Base-by-base conservation (phyloP, 345 rosid species). In the Anacardium occidentale region DNA sequence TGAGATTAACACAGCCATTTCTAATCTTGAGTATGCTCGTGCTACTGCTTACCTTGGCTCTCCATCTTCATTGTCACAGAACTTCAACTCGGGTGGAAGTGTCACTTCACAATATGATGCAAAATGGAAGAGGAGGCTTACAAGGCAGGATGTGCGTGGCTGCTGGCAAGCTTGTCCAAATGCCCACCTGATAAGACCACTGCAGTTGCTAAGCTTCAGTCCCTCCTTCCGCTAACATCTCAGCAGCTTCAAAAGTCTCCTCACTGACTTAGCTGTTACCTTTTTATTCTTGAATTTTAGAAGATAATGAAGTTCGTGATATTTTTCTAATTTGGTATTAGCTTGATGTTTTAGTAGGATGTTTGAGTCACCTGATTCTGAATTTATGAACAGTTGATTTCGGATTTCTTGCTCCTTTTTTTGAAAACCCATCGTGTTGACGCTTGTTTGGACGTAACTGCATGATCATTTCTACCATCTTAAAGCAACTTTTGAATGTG, bases 181-280 rank as follows among this genome's bases (percentile, higher is more conserved):
- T 80, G 83, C 56, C 80, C 80, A 10, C 83, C 80, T 17, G 80
- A 80, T 44, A 67, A 62, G 60, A 72, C 74, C 40, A 83, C 91
- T 51, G 92, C 92, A 50, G 86, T 85, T 53, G 80, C 88, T 50
- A 90, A 90, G 82, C 95, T 88, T 73, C 90, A 83, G 62, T 80
- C 83, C 50, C 78, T 80, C 37, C 77, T 80, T 26, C 74, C 78
- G 62, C 83, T 77, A 22, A 71, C 76, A 21, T 80, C 81, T 48
- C 80, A 66, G 70, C 74, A 74, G 51, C 78, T 77, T 21, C 73
- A 62, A 2, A 77, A 66, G 66, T 48, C 78, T 29, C 29, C 80
- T 5, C 71, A 20, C 73, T 65, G 70, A 75, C 37, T 22, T 3
- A 40, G 1, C 40, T 48, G 64, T 73, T 64, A 61, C 11, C 26